A percentile compares a stretch with the other conserved stretches of the same genome.
These are phyloP conservation scores for Trichoderma sp. DNA, from an alignment of 2,329 filamentous ascomycete genomes.

Conservation along the genomic window DNA sequence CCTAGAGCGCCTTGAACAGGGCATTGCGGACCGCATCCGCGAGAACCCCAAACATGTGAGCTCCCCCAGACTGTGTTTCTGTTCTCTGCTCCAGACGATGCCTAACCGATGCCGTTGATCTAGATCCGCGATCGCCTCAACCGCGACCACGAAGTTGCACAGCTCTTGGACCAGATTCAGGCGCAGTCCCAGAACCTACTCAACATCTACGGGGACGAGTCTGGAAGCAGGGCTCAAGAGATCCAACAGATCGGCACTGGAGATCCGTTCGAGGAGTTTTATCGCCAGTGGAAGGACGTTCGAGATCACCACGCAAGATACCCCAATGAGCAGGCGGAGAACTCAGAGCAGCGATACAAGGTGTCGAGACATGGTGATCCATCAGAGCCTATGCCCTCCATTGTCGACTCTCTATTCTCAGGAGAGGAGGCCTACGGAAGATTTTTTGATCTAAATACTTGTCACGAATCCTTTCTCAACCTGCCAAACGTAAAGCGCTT, in stretches of 20 bases:
- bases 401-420: conserved; percentile 89
- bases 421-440: conserved; percentile 92
- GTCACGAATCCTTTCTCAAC: conserved; percentile 88
- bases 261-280: conserved; percentile 88
- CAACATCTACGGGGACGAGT: conserved; percentile 78
- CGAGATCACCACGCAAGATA: conserved; percentile 88
- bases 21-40: conserved; percentile 80
- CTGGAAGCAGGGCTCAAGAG: conserved; percentile 70
- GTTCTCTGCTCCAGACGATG: neutral
- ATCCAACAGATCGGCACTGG: conserved; percentile 80
- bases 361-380: conserved; percentile 62
- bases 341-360: conserved; percentile 90
- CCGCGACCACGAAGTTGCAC: conserved; percentile 86
- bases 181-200: conserved; percentile 78
- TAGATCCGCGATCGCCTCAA: conserved; percentile 86
- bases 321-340: conserved; percentile 92
- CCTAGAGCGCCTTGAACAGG: conserved; percentile 91
- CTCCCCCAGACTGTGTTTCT: conserved; percentile 24
- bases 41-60: conserved; percentile 86
- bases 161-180: conserved; percentile 84
- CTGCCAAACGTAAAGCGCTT: conserved; percentile 81
- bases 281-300: conserved; percentile 76
- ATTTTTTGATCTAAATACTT: conserved; percentile 82
- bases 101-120: neutral
- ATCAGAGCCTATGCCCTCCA: conserved; percentile 59